Evolutionary conservation across 148 eudicot genomes (phyloP).

Genomic region (Camellia granthamiana): DNA sequence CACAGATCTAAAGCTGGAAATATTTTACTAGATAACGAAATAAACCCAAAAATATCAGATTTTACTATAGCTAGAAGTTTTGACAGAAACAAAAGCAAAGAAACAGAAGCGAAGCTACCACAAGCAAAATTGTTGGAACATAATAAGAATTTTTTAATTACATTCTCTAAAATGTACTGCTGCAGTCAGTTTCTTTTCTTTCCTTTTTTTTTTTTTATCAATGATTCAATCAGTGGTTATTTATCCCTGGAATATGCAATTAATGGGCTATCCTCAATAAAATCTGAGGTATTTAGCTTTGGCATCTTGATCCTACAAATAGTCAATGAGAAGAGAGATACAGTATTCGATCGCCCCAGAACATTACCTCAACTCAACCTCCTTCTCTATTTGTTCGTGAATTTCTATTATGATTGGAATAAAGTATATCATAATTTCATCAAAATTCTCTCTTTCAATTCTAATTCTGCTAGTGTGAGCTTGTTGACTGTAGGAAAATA

Average conservation of each 20-base stretch:
- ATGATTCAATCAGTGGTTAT: conserved; percentile 27
- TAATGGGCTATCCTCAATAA: conserved; percentile 30
- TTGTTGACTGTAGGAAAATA: no score
- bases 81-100: not conserved
- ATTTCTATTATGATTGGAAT: no score
- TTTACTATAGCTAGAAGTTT: conserved; percentile 27
- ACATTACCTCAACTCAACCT: not conserved
- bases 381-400: no score
- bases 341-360: conserved; percentile 14
- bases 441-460: no score
- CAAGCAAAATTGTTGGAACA: conserved; percentile 21
- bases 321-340: conserved; percentile 29
- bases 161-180: no score
- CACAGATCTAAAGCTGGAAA: conserved; percentile 25
- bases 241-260: conserved; percentile 34
- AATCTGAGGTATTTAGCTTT: conserved; percentile 39
- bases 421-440: not conserved
- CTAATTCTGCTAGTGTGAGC: no score
- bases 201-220: not conserved
- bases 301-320: conserved; percentile 33
- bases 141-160: conserved; percentile 8
- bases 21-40: conserved; percentile 11
- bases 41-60: conserved; percentile 27
- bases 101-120: conserved; percentile 15
- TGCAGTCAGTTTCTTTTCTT: no score